These are phyloP conservation scores for Lodderomyces margitis DNA, from an alignment of 1,139 yeast species.

Conservation along the genomic window DNA sequence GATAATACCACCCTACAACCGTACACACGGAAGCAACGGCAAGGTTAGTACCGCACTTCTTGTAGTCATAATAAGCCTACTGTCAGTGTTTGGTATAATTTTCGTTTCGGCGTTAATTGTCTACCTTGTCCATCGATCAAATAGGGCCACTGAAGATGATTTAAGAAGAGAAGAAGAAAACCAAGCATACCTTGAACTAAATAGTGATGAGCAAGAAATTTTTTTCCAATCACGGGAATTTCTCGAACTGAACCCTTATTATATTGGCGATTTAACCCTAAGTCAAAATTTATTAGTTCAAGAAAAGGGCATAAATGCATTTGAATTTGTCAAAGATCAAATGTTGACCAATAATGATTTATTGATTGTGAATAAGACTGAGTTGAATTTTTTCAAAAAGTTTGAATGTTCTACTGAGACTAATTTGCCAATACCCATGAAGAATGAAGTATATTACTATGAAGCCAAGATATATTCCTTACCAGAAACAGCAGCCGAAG, in stretches of 20 bases:
- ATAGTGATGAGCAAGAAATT: constrained; percentile 76
- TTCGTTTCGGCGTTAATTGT: constrained; percentile 15
- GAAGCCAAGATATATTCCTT: constrained; percentile 65
- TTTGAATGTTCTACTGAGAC: constrained; percentile 80
- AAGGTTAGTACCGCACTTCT: constrained; percentile 10
- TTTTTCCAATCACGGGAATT: constrained; percentile 68
- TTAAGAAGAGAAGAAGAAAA: constrained; percentile 61
- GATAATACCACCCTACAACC: constrained; percentile 8
- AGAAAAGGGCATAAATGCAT: constrained; percentile 90
- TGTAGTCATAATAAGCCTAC: constrained; percentile 14
- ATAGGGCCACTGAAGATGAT: constrained; percentile 45
- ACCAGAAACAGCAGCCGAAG: constrained; percentile 27
- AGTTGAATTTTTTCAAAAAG: constrained; percentile 67
- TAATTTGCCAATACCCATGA: constrained; percentile 81
- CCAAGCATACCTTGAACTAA: constrained; percentile 55
- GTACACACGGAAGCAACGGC: constrained; percentile 3
- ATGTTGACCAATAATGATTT: constrained; percentile 60
- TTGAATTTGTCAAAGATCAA: constrained; percentile 81
- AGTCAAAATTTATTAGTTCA: constrained; percentile 65
- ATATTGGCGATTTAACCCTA: constrained; percentile 41
- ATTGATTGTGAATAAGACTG: constrained; percentile 68
- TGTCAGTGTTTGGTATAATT: constrained; percentile 14
- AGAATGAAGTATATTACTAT: constrained; percentile 86
- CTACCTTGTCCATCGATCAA: constrained; percentile 14
- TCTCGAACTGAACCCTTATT: constrained; percentile 55